These are phyloP conservation scores for Fusarium gaditjirri DNA, from an alignment of 2,329 filamentous ascomycete genomes.

Conservation along the genomic window DNA sequence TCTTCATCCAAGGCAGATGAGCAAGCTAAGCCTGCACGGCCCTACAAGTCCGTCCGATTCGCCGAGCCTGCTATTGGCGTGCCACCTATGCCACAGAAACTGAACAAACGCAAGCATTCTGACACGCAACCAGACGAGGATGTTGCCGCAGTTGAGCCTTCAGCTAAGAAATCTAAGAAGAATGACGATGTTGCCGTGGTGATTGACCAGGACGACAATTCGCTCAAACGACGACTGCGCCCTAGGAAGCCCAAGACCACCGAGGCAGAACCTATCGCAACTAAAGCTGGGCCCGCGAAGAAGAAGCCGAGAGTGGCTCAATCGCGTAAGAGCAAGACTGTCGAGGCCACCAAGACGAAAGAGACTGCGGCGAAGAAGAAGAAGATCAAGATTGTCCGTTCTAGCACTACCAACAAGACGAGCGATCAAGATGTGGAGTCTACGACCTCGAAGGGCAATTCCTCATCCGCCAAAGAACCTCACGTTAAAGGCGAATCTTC, in stretches of 20 bases:
- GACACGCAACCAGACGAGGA: background rate
- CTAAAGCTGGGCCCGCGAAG: conserved; percentile 13
- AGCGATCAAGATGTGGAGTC: background rate
- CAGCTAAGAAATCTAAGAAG: background rate
- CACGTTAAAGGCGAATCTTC: conserved; percentile 4
- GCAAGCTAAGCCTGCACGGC: conserved; percentile 14
- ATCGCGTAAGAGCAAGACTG: conserved; percentile 8
- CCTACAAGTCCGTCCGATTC: conserved; percentile 41
- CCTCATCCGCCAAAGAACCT: background rate
- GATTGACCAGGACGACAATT: conserved; percentile 16
- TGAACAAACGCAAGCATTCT: conserved; percentile 13
- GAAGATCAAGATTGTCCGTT: conserved; percentile 8
- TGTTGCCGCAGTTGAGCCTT: background rate
- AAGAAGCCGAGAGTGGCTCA: conserved; percentile 18
- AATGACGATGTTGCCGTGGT: background rate
- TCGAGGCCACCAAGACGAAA: conserved; percentile 4
- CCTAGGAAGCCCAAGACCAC: conserved; percentile 32
- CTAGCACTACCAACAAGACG: conserved; percentile 1
- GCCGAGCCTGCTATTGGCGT: conserved; percentile 37
- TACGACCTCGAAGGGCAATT: background rate
- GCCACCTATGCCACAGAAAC: conserved; percentile 26
- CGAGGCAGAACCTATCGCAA: conserved; percentile 12
- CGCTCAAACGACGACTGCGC: conserved; percentile 36
- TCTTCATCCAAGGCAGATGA: conserved; percentile 37
- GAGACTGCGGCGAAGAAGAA: conserved; percentile 6